phyloP scores from a whole-genome alignment of 257 asterid genomes.

The Lantana camara region DNA sequence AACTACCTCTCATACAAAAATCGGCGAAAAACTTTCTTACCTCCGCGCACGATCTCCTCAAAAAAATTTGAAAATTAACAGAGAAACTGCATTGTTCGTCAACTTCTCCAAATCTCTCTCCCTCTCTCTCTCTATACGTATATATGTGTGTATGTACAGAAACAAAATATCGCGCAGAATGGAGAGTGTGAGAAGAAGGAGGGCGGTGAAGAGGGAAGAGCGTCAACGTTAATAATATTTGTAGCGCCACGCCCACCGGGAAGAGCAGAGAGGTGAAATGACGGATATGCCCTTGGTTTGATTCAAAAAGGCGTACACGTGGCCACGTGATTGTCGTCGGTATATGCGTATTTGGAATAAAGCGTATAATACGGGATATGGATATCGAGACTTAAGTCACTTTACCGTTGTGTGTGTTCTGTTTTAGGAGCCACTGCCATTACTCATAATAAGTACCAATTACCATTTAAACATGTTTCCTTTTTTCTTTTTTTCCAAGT shows the following conservation, averaged over 20 bases:
- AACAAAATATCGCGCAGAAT: background rate
- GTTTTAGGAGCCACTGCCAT: too few species aligned
- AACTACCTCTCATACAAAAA: slow-evolving; percentile 18
- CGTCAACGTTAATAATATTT: slow-evolving; percentile 30
- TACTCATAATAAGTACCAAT: too few species aligned
- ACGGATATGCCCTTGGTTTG: slow-evolving; percentile 29
- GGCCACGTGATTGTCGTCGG: slow-evolving; percentile 49
- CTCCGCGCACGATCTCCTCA: slow-evolving; percentile 34
- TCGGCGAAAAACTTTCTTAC: slow-evolving; percentile 16
- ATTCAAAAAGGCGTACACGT: slow-evolving; percentile 44
- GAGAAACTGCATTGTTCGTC: slow-evolving; percentile 30
- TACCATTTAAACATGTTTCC: too few species aligned
- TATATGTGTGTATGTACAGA: background rate
- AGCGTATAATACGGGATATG: slow-evolving; percentile 35
- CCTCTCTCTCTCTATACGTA: background rate
- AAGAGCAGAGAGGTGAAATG: slow-evolving; percentile 11
- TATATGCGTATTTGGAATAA: slow-evolving; percentile 28
- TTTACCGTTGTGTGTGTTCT: slow-evolving; percentile 28
- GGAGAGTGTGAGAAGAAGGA: slow-evolving; percentile 12
- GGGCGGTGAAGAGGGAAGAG: slow-evolving; percentile 25
- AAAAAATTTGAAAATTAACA: slow-evolving; percentile 11
- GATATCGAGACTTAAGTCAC: slow-evolving; percentile 27
- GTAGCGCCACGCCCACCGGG: slow-evolving; percentile 29
- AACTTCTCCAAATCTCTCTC: slow-evolving; percentile 2
- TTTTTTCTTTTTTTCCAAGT: too few species aligned